Conservation (phyloP, 306 rosid species). For the Vicia faba region DNA sequence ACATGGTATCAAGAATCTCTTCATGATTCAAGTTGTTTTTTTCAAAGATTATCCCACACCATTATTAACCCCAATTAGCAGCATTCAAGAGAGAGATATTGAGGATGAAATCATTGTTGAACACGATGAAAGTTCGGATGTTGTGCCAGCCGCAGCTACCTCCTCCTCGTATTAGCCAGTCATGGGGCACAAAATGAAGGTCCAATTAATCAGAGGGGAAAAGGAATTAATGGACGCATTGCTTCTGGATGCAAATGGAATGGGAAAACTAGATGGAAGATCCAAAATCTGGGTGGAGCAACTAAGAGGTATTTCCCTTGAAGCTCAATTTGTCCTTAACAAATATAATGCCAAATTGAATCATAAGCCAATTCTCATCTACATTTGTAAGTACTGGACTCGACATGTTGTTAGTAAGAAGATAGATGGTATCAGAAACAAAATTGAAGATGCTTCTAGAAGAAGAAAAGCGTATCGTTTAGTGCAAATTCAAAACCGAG, state of each 20-base stretch:
- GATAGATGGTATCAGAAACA: neutral
- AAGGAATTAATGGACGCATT: conserved; percentile 27
- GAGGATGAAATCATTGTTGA: too few species aligned
- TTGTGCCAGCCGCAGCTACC: too few species aligned
- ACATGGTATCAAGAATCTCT: too few species aligned
- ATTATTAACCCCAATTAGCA: too few species aligned
- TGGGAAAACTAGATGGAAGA: conserved; percentile 17
- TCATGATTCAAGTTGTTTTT: too few species aligned
- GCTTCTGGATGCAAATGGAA: neutral
- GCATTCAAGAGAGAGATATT: too few species aligned
- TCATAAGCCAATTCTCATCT: neutral
- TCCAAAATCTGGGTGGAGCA: conserved; percentile 23
- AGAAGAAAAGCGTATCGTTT: conserved; percentile 8
- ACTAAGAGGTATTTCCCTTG: neutral
- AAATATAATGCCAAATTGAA: neutral
- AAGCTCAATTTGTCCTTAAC: neutral
- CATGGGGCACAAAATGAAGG: too few species aligned
- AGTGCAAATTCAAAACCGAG: neutral
- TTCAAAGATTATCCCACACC: too few species aligned
- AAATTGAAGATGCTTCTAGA: conserved; percentile 16
- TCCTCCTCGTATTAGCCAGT: too few species aligned
- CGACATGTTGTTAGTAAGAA: too few species aligned
- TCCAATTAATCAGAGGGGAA: conserved; percentile 17
- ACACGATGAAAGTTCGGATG: too few species aligned
- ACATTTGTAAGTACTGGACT: conserved; percentile 3